phyloP scores from a whole-genome alignment of 345 rosid species.

The Carallia pectinifolia region DNA sequence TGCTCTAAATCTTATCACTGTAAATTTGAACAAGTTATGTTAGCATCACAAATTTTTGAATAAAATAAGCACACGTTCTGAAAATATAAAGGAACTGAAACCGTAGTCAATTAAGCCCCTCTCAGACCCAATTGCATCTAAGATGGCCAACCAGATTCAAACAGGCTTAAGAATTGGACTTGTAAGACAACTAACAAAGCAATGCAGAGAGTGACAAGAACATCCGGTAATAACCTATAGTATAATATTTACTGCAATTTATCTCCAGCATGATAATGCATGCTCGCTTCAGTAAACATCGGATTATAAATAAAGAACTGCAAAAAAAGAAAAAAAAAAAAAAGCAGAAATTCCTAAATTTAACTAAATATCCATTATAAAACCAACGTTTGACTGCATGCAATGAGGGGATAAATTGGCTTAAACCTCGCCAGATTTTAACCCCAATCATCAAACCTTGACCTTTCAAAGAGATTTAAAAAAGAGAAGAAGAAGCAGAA shows the following conservation, averaged over 20 bases:
- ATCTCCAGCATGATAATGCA: not conserved
- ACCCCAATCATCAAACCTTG: not conserved
- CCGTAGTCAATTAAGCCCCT: not conserved
- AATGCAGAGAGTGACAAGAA: not conserved
- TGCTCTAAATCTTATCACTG: not conserved
- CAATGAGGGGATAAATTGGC: not conserved
- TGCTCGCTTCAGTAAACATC: not conserved
- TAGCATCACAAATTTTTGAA: not conserved
- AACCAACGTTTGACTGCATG: not conserved
- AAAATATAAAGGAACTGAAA: not conserved
- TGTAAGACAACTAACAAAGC: no score
- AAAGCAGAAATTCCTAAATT: no score
- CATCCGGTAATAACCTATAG: not conserved
- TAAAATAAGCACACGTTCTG: constrained; percentile 1
- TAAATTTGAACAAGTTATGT: not conserved
- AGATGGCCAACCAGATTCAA: not conserved
- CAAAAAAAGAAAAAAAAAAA: no score
- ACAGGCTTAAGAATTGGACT: no score
- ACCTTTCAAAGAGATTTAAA: not conserved
- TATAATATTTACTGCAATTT: not conserved
- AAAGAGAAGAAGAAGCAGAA: not conserved
- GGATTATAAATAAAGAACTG: no score
- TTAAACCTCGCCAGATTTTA: not conserved
- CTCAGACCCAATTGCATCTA: not conserved
- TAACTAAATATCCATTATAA: no score